Conservation (phyloP, 2,329 filamentous ascomycete species). For the Chaetomiaceae sp. region DNA sequence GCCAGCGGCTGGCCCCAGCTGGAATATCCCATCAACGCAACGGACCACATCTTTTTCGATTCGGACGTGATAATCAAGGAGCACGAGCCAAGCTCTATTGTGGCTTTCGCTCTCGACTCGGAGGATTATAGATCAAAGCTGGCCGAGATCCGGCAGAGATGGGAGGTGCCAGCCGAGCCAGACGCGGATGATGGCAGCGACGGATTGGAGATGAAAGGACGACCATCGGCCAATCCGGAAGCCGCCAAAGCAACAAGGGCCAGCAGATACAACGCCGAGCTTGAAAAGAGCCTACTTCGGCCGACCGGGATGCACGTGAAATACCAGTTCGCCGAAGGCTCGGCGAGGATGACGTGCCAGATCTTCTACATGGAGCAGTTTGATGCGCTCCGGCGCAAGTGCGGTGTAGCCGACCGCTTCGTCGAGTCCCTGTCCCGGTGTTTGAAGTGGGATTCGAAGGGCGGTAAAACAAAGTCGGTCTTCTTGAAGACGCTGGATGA, state of each 20-base stretch:
- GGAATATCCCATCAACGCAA: slow-evolving; percentile 83
- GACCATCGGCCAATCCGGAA: slow-evolving; percentile 32
- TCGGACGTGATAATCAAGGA: slow-evolving; percentile 96
- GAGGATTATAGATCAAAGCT: slow-evolving; percentile 83
- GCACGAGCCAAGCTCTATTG: slow-evolving; percentile 93
- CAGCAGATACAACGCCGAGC: slow-evolving; percentile 55
- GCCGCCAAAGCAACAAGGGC: slow-evolving; percentile 35
- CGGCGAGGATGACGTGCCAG: slow-evolving; percentile 95
- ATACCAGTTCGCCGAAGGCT: slow-evolving; percentile 89
- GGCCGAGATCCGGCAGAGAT: slow-evolving; percentile 55
- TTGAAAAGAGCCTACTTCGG: slow-evolving; percentile 80
- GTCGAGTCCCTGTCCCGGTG: slow-evolving; percentile 93
- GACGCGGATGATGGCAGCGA: slow-evolving; percentile 31
- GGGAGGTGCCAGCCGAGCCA: slow-evolving; percentile 39
- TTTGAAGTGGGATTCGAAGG: slow-evolving; percentile 96
- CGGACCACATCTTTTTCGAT: slow-evolving; percentile 94
- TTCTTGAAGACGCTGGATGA: slow-evolving; percentile 97
- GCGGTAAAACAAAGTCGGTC: slow-evolving; percentile 94
- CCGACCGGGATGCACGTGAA: slow-evolving; percentile 89
- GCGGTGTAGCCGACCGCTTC: slow-evolving; percentile 87
- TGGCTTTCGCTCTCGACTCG: slow-evolving; percentile 86
- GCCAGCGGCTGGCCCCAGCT: slow-evolving; percentile 89
- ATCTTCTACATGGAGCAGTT: slow-evolving; percentile 99
- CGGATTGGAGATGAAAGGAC: slow-evolving; percentile 28
- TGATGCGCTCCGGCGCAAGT: slow-evolving; percentile 87